Base-by-base conservation (phyloP, 495 filamentous ascomycete genomes). In the Aspergillus asperescens region DNA sequence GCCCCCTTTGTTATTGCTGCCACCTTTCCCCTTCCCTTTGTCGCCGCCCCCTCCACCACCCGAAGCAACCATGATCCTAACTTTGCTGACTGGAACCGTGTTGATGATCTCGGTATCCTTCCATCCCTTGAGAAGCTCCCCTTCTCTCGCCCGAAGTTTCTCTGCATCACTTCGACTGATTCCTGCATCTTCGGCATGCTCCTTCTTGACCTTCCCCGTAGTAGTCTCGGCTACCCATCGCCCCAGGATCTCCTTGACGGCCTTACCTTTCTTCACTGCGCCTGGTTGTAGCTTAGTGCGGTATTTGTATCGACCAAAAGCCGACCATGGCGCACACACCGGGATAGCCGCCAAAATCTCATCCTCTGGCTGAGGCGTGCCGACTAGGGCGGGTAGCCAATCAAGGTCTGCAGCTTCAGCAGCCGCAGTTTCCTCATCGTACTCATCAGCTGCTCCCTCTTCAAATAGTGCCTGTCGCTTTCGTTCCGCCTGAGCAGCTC, bases 211-310 rank as follows among this genome's bases (percentile, higher is more conserved):
- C 45, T 78, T 73, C 7, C 72, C 70, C 3, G 64, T 65, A 1
- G 73, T 74, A 1, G 77, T 72, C 52, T 85, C 77, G 9, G 63
- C 62, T 7, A 78, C 66, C 90, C 93, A 96, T 41, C 77, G 77
- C 31, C 79, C 79, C 15, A 95, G 62, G 34, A 96, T 87, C 68
- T 96, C 90, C 69, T 87, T 87, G 20, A 96, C 82, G 13, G 92
- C 93, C 66, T 96, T 98, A 1, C 92, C 91, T 71, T 95, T 94
- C 78, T 98, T 98, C 59, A 83, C 78, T 2, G 81, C 60, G 2
- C 93, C 93, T 0, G 93, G 93, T 71, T 97, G 93, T 56, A 98
- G 58, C 74, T 97, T 98, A 16, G 81, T 87, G 62, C 89, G 87
- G 72, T 95, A 96, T 70, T 94, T 95, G 59, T 85, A 87, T 42